Evolutionary conservation across 2,329 filamentous ascomycete genomes (phyloP), one percentile per base, ranked within the genome.

Genomic region (Aspergillus ibericus): DNA sequence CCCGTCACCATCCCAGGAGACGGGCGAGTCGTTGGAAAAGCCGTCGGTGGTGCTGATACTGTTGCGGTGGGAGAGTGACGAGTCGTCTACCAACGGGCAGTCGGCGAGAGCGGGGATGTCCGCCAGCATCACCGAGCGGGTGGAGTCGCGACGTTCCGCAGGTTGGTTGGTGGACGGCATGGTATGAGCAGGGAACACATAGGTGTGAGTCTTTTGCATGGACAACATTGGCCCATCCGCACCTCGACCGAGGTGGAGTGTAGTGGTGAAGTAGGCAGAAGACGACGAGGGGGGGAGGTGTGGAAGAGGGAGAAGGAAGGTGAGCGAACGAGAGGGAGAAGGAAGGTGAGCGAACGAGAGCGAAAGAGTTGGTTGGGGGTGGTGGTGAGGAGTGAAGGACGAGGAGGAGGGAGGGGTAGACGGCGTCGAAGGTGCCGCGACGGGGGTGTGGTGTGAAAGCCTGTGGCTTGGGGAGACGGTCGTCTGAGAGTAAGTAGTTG

Each of bases 191-290:
- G 66, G 64, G 55, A 65, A 65, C 49, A 66, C 56, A 62, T 71
- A 69, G 53, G 67, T 53, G 40, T 70, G 64, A 47, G 66, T 67
- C 62, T 73, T 71, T 57, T 73, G 74, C 69, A 75, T 75, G 69
- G 73, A 77, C 72, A 75, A 73, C 73, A 77, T 77, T 68, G 67
- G 64, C 27, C 66, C 62, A 62, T 47, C 32, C 42, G 52, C 38
- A 55, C 58, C 62, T 59, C 58, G 15, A 32, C 16, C n/a, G 44
- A 48, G 44, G 50, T 20, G 47, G 32, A 49, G 7, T 34, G 44
- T 15, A 20, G 34, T 42, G 20, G 29, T 27, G 42, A 10, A 8
- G 40, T 22, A 34, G 48, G 20, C 20, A 47, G 35, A 27, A 29
- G 18, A 53, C 10, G 25, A 35, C 16, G 32, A 34, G 44, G 46